Evolutionary conservation across 306 rosid genomes (phyloP), one percentile per base, ranked within the genome.

Genomic region (Prunus mume): DNA sequence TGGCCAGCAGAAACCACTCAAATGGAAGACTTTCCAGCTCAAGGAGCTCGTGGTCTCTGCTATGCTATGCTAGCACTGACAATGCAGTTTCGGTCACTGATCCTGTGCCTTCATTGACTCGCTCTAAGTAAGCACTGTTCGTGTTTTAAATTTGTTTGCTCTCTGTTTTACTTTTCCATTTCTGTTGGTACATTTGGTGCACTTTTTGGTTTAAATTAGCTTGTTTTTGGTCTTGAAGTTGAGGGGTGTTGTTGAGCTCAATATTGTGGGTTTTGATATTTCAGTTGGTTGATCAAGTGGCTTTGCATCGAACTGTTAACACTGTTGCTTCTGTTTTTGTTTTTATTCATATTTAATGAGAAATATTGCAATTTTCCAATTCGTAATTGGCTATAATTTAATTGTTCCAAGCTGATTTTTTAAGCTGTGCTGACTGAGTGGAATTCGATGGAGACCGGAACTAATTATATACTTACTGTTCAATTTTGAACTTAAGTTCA

Each of bases 1-100:
- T 20, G 73, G 73, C 15, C 72, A 11, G 24, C 52, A 22, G 58
- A 38, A 60, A 41, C 49, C 83, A 54, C 68, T 65, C 78, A 47
- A 64, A 52, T 65, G 71, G 76, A 68, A 22, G 73, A 73, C 57
- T 56, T 73, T 32, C 41, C 65, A 73, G 80, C 76, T 61, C 54
- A 68, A 52, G 77, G 67, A 69, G 57, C 76, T 67, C 52, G 76
- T 22, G 24, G 24, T 22, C 24, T 22, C 24, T 0, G 24, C 24
- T 22, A 22, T 22, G 24, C 46, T 80, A 77, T 71, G 82, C 80
- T 63, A 65, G 47, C 74, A 76, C 50, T 43, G 63, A 61, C 13
- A 81, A 72, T 81, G 85, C 84, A 24, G 78, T 75, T 68, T 75
- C 82, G 50, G 49, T 78, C 46, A 68, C 32, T 63, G 78, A 72